Conservation (phyloP, 2,329 filamentous ascomycete species). For the Neofusicoccum parvum region DNA sequence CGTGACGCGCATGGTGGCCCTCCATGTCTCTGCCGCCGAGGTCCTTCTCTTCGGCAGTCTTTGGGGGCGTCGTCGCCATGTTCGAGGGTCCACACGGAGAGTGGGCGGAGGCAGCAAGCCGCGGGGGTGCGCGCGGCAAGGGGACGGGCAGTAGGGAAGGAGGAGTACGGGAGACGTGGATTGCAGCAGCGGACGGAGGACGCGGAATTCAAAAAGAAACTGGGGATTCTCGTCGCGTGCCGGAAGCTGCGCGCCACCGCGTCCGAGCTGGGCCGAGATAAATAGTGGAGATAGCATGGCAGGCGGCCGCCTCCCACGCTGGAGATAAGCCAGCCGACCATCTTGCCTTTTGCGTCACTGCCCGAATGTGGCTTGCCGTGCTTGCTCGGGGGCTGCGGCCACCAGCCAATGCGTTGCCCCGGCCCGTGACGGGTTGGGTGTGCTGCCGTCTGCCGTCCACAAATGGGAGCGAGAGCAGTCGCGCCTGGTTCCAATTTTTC, state of each 20-base stretch:
- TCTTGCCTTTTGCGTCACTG: slow-evolving; percentile 2
- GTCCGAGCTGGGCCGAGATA: slow-evolving; percentile 20
- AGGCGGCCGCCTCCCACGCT: neutral
- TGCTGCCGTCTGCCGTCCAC: no score
- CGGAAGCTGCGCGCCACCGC: neutral
- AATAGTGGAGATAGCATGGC: slow-evolving; percentile 19
- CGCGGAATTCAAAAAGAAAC: slow-evolving; percentile 1
- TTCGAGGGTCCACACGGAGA: neutral
- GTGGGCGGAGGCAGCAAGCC: neutral
- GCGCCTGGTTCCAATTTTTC: no score
- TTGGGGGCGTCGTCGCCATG: slow-evolving; percentile 5
- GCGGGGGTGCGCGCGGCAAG: neutral
- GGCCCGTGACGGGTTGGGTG: neutral
- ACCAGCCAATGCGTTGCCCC: neutral
- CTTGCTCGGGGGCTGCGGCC: neutral
- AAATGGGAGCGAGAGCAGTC: no score
- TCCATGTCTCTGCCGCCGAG: slow-evolving; percentile 7
- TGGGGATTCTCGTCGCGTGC: neutral
- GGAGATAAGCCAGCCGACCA: slow-evolving; percentile 1
- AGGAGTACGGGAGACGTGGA: neutral
- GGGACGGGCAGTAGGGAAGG: neutral
- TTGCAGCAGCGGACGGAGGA: neutral
- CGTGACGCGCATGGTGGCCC: neutral
- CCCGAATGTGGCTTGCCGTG: neutral
- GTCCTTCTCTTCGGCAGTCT: slow-evolving; percentile 11